phyloP scores from a whole-genome alignment of 352 stramenopile species.

The Phytophthora crassamura region DNA sequence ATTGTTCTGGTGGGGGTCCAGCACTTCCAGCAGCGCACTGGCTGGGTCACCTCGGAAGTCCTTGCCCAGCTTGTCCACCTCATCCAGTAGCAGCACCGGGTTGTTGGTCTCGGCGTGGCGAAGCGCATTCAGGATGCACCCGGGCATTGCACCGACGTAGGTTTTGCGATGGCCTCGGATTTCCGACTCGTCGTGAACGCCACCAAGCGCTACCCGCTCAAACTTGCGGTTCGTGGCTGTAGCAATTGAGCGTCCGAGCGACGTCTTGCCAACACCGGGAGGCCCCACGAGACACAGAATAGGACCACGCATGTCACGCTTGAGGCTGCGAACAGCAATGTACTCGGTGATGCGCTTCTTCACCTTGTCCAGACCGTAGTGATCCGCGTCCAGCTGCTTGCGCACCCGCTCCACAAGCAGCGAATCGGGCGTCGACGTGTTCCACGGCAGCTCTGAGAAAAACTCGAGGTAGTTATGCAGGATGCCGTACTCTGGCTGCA shows the following conservation, averaged over 20 bases:
- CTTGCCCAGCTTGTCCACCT: constrained; percentile 89
- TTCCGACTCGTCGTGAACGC: constrained; percentile 85
- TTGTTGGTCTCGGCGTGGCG: constrained; percentile 79
- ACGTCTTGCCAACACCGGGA: constrained; percentile 87
- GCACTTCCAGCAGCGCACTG: constrained; percentile 83
- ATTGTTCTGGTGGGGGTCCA: constrained; percentile 88
- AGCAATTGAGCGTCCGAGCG: constrained; percentile 82
- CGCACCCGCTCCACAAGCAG: constrained; percentile 63
- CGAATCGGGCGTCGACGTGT: constrained; percentile 56
- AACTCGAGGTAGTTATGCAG: constrained; percentile 88
- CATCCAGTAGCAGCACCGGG: constrained; percentile 84
- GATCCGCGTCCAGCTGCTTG: constrained; percentile 74
- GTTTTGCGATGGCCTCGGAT: constrained; percentile 89
- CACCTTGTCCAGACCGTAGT: constrained; percentile 85
- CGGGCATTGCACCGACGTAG: constrained; percentile 89
- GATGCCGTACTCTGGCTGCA: constrained; percentile 80
- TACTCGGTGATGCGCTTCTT: constrained; percentile 90
- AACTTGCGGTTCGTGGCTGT: constrained; percentile 79
- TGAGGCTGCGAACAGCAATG: constrained; percentile 84
- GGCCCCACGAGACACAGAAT: constrained; percentile 91
- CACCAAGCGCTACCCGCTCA: constrained; percentile 76
- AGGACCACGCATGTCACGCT: constrained; percentile 82
- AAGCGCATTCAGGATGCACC: constrained; percentile 82
- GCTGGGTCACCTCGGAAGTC: constrained; percentile 72
- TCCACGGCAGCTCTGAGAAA: constrained; percentile 80